A percentile compares a stretch with the other conserved stretches of the same genome.
Evolutionary conservation across 2,329 filamentous ascomycete species (phyloP).

Genomic region (Emericellopsis cladophorae): DNA sequence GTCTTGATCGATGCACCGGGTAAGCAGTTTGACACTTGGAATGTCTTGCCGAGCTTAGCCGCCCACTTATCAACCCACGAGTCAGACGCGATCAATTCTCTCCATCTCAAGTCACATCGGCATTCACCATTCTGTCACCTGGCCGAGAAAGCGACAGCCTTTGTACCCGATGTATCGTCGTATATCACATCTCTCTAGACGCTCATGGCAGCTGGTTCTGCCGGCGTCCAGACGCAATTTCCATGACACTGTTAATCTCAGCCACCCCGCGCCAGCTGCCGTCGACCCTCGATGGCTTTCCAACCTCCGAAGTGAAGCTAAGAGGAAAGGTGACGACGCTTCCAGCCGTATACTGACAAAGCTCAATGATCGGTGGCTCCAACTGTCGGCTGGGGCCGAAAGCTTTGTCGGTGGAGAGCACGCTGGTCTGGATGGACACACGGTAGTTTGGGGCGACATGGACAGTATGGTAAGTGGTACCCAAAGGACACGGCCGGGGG

Average conservation of each 20-base stretch:
- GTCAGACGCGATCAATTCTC: too few relatives aligned
- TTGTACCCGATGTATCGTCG: too few relatives aligned
- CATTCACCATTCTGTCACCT: not conserved
- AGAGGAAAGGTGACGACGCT: not conserved
- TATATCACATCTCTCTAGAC: too few relatives aligned
- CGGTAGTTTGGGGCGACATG: conserved; percentile 79
- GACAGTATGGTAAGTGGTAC: conserved; percentile 44
- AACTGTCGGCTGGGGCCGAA: conserved; percentile 59
- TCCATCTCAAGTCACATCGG: too few relatives aligned
- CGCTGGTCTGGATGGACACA: conserved; percentile 50
- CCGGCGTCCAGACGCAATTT: not conserved
- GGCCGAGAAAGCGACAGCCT: too few relatives aligned
- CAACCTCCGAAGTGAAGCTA: not conserved
- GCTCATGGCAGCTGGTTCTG: too few relatives aligned
- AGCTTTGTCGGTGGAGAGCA: conserved; percentile 55
- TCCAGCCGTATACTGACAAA: conserved; percentile 3
- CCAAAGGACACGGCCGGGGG: too few relatives aligned
- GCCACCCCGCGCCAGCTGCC: too few relatives aligned
- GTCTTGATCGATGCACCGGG: too few relatives aligned
- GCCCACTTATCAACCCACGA: too few relatives aligned
- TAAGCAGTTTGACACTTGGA: too few relatives aligned
- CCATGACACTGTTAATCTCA: not conserved
- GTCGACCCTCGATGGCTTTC: conserved; percentile 2
- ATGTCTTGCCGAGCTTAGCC: too few relatives aligned
- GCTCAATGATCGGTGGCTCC: conserved; percentile 47